Base-by-base conservation (phyloP, 169 alveolate species). In the Babesia divergens region DNA sequence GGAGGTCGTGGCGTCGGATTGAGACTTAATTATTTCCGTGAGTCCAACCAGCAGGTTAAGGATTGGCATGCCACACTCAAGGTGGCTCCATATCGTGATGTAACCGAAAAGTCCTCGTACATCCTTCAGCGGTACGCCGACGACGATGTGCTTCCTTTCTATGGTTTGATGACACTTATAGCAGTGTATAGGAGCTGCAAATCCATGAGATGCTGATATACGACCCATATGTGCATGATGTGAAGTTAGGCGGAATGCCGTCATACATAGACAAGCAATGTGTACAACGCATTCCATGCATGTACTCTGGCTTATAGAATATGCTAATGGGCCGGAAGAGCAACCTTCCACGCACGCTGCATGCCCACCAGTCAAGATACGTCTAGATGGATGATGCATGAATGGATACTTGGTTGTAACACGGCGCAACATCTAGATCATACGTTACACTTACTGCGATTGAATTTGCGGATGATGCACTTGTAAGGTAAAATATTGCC, bases 111-210 rank as follows among this genome's bases (percentile, higher is more conserved):
- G 32, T 4, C 89, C 88, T 26, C 85, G 65, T 4, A 81, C 59
- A 31, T 79, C 85, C 37, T 79, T 74, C n/a, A 72, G 22, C 29
- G 91, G 91, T 28, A 67, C 50, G 24, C 86, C 88, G 54, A 84
- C 47, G 14, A 84, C 44, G 32, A 79, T 34, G 9, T 24, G 65
- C 46, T 65, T 59, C 64, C 68, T 77, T 38, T 47, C 67, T n/a
- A 84, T 84, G 28, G 24, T 6, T 1, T 58, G 50, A 16, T 80
- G 72, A 40, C 91, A 84, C 18, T 49, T 79, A 13, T 74, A 47
- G 56, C 91, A 84, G 13, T 74, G 52, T 49, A 55, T 50, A 3
- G 74, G 43, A 11, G 53, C 89, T 82, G 62, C 18, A 44, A 55
- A 29, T 9, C 7, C 24, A 62, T 44, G 9, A 32, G 35, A 32